phyloP scores from a whole-genome alignment of 164 flowering plant genomes.

The Akebia trifoliata region DNA sequence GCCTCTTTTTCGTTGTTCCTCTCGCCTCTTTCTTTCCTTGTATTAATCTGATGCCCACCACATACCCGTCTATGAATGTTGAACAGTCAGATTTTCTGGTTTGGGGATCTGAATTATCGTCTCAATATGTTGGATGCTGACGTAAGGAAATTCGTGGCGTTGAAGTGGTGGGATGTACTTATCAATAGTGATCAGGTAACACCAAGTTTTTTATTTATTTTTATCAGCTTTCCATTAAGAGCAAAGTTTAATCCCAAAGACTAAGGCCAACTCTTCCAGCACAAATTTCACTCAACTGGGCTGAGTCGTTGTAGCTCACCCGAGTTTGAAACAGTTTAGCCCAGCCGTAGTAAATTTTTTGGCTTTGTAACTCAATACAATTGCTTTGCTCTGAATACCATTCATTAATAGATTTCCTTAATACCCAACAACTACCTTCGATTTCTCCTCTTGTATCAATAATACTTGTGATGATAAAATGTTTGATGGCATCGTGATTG shows the following conservation, averaged over 20 bases:
- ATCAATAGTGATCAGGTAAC: slow-evolving; percentile 76
- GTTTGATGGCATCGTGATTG: slow-evolving; percentile 7
- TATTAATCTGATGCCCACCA: too few species aligned
- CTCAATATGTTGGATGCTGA: slow-evolving; percentile 72
- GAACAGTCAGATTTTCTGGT: slow-evolving; percentile 92
- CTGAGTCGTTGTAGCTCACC: too few species aligned
- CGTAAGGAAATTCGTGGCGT: slow-evolving; percentile 66
- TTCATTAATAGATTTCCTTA: too few species aligned
- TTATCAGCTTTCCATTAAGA: neutral
- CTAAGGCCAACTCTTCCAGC: neutral
- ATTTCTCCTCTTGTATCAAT: too few species aligned
- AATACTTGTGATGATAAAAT: too few species aligned
- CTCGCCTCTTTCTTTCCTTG: too few species aligned
- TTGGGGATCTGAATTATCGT: slow-evolving; percentile 96
- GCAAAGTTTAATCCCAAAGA: neutral
- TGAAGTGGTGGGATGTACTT: slow-evolving; percentile 71
- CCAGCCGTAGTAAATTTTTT: too few species aligned
- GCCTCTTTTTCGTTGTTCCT: too few species aligned
- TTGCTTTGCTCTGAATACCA: too few species aligned
- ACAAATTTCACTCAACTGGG: neutral
- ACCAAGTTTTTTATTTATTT: neutral
- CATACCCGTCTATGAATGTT: slow-evolving; percentile 15
- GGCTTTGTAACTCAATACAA: too few species aligned
- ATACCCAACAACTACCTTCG: too few species aligned
- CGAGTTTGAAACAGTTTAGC: too few species aligned